phyloP scores from a whole-genome alignment of 495 filamentous ascomycete species.

The Daldinia bambusicola region DNA sequence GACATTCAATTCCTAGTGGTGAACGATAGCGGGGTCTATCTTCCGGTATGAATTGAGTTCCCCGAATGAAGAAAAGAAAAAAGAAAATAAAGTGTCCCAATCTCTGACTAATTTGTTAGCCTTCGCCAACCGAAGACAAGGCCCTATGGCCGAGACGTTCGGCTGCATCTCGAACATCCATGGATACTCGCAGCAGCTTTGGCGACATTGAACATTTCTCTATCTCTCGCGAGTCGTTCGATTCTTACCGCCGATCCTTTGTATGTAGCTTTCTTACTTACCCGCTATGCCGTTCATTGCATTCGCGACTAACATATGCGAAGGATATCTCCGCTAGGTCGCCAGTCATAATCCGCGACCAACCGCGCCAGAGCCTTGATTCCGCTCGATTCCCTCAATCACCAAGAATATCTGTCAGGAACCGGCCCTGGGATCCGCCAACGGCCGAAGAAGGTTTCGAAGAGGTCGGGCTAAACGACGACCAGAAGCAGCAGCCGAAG shows the following conservation, averaged over 20 bases:
- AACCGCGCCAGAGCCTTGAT: conserved; percentile 82
- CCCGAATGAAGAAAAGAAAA: background rate
- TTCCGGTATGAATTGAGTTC: conserved; percentile 72
- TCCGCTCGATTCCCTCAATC: conserved; percentile 68
- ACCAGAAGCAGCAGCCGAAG: conserved; percentile 68
- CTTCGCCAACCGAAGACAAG: conserved; percentile 88
- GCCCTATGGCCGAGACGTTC: conserved; percentile 83
- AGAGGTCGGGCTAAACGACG: conserved; percentile 88
- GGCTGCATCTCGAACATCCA: conserved; percentile 72
- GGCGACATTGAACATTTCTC: conserved; percentile 92
- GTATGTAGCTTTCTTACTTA: conserved; percentile 61
- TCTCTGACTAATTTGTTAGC: conserved; percentile 61
- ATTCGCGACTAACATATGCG: conserved; percentile 28
- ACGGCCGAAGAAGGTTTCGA: conserved; percentile 85
- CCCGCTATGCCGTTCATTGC: conserved; percentile 7
- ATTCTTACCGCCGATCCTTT: conserved; percentile 96
- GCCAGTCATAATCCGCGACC: conserved; percentile 71
- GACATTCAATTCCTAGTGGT: conserved; percentile 71
- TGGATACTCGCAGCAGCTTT: conserved; percentile 71
- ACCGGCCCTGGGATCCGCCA: conserved; percentile 62
- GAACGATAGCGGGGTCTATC: conserved; percentile 95
- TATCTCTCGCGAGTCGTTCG: conserved; percentile 97
- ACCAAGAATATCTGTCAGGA: conserved; percentile 63
- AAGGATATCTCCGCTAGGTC: conserved; percentile 95
- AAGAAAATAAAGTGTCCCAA: background rate